Evolutionary conservation across 441 rosid genomes (phyloP).

Genomic region (Breynia disticha): DNA sequence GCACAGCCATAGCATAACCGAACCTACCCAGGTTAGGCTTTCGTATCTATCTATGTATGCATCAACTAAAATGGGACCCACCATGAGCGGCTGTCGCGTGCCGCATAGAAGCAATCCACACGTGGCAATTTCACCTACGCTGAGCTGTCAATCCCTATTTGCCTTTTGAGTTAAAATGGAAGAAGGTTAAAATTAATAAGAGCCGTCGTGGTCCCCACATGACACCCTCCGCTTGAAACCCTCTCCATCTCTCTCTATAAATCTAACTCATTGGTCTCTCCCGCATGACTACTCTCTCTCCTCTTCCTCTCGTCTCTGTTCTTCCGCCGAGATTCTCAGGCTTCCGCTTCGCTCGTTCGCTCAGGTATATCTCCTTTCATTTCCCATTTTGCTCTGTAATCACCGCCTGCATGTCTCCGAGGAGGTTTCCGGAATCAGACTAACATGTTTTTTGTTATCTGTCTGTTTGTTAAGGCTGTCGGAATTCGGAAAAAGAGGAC

Average conservation of each 20-base stretch:
- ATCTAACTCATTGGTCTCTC: background rate
- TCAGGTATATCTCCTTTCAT: background rate
- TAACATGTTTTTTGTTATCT: background rate
- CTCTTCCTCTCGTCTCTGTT: background rate
- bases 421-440: no score
- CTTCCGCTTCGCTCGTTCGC: background rate
- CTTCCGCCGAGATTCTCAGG: background rate
- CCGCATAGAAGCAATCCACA: conserved; percentile 39
- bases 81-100: conserved; percentile 53
- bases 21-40: no score
- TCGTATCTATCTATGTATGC: no score
- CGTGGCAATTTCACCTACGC: conserved; percentile 26
- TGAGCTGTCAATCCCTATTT: conserved; percentile 21
- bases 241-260: conserved; percentile 14
- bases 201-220: conserved; percentile 18
- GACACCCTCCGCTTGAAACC: no score
- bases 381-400: conserved; percentile 1
- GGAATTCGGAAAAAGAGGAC: no score
- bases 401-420: conserved; percentile 9
- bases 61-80: no score
- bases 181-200: no score
- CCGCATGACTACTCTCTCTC: background rate
- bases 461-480: no score
- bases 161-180: no score
- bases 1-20: no score